These are phyloP conservation scores for Sporothrix curviconia DNA, from an alignment of 2,329 filamentous ascomycete genomes.

Conservation along the genomic window DNA sequence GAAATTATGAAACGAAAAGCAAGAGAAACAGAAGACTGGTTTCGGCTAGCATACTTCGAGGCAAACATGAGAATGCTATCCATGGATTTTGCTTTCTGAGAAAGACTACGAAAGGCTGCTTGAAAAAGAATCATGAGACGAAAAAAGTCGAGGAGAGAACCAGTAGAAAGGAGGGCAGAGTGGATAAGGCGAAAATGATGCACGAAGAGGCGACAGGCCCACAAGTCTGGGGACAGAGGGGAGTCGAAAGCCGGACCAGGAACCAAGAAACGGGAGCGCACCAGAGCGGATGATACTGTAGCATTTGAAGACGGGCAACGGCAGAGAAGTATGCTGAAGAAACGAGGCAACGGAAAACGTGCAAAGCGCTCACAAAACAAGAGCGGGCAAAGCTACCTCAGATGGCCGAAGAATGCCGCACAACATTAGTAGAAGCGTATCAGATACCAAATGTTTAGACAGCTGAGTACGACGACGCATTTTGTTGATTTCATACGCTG, in stretches of 20 bases:
- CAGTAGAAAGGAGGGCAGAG: not conserved
- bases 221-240: not conserved
- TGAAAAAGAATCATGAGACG: not conserved
- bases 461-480: not conserved
- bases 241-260: too few species aligned
- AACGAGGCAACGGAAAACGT: too few species aligned
- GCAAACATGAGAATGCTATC: not conserved
- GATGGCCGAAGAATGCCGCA: not conserved
- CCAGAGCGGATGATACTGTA: not conserved
- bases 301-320: not conserved
- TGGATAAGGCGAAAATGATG: not conserved
- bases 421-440: not conserved
- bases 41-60: not conserved
- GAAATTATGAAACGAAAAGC: not conserved
- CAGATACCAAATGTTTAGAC: not conserved
- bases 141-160: not conserved
- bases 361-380: not conserved
- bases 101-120: not conserved
- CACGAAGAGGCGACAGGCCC: not conserved
- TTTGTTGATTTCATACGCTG: not conserved
- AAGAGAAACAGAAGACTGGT: not conserved
- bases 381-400: not conserved
- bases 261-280: not conserved
- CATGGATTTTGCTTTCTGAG: too few species aligned
- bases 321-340: too few species aligned